Base-by-base conservation (phyloP, 768 basidiomycete species). In the Cytidiella melzeri region DNA sequence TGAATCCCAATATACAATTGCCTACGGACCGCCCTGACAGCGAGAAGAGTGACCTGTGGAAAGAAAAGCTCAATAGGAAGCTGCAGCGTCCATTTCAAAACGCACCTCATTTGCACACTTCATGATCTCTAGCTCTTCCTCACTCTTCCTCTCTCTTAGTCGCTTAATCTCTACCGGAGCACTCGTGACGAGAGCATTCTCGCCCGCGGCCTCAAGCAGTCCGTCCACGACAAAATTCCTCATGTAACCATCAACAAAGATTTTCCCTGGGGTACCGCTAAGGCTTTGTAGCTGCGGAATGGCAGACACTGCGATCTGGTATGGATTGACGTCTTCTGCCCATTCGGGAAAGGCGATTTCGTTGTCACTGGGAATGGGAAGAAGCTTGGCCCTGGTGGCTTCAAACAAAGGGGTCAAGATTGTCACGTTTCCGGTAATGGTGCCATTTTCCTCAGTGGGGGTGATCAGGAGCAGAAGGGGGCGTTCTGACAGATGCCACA, bases 321-420 rank as follows among this genome's bases (percentile, higher is more conserved):
- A 92, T 0, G 89, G 87, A 59, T 77, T 69, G 15, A 74, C 77
- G 42, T 84, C 81, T 62, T 91, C 88, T 12, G 77, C 68, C 84
- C 83, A 85, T 54, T 73, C 73, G 6, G 75, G 66, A 51, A 73
- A 86, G 15, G 64, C 59, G 26, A 68, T 54, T 18, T 70, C 63
- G 5, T 65, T 64, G n/a, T 62, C 53, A 18, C 69, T 67, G 1
- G 84, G 80, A 19, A 92, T 61, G 3, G 67, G 61, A 13, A 91
- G 71, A 24, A 75, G 58, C 56, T 71, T 79, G 0, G 90, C 89
- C 27, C 90, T 78, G 0, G 80, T 75, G 10, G 74, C 74, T 63
- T 94, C 89, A 53, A 93, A 93, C 52, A 73, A 69, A 0, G 91
- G 90, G 4, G 89, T 87, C 40, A 95, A 65, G 47, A 93, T 61